These are phyloP conservation scores for Calonectria pauciramosa DNA, from an alignment of 2,329 filamentous ascomycete genomes.

Conservation along the genomic window DNA sequence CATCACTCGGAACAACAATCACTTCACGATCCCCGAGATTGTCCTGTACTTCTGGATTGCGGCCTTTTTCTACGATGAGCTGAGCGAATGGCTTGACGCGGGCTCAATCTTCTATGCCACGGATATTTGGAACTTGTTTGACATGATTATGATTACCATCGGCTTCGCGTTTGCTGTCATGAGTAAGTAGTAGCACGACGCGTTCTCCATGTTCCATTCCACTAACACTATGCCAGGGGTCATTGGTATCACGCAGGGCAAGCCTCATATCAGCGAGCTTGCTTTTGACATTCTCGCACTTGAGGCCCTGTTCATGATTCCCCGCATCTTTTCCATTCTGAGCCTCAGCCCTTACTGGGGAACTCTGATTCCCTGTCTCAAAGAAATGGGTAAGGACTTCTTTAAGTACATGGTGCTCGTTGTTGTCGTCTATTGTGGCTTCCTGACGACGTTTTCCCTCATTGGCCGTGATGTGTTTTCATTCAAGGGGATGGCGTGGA, in stretches of 20 bases:
- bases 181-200: constrained; percentile 70
- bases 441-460: constrained; percentile 87
- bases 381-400: constrained; percentile 96
- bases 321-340: constrained; percentile 88
- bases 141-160: constrained; percentile 80
- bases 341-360: constrained; percentile 93
- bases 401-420: constrained; percentile 87
- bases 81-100: constrained; percentile 87
- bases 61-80: constrained; percentile 89
- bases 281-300: constrained; percentile 92
- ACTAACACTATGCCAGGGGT: constrained; percentile 46
- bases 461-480: constrained; percentile 79
- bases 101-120: constrained; percentile 88
- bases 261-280: constrained; percentile 76
- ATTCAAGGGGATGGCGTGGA: constrained; percentile 78
- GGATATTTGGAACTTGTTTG: constrained; percentile 85
- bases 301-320: constrained; percentile 91
- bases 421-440: constrained; percentile 86
- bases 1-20: constrained; percentile 76
- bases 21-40: constrained; percentile 78
- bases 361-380: constrained; percentile 88
- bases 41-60: constrained; percentile 88
- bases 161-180: constrained; percentile 79
- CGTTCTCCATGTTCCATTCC: background rate
- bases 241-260: constrained; percentile 61